phyloP scores from a whole-genome alignment of 306 rosid species.

The Inga leiocalycina region DNA sequence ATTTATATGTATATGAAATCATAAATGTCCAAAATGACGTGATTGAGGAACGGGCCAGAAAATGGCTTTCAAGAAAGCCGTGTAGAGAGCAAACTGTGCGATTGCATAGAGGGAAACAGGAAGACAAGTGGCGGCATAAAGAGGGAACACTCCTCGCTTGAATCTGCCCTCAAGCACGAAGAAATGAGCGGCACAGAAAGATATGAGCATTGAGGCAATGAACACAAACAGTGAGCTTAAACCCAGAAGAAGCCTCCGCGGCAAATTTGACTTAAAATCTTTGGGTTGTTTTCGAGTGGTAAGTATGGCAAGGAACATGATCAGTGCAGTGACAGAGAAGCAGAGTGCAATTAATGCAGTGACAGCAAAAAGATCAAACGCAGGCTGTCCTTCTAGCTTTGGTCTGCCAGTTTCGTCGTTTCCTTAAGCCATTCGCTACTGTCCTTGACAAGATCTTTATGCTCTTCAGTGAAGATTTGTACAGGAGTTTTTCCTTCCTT shows the following conservation, averaged over 20 bases:
- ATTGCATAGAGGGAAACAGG: conserved; percentile 46
- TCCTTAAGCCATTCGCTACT: conserved; percentile 13
- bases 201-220: conserved; percentile 44
- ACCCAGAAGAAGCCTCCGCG: conserved; percentile 46
- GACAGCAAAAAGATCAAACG: conserved; percentile 42
- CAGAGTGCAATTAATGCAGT: conserved; percentile 48
- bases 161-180: conserved; percentile 42
- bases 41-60: conserved; percentile 1
- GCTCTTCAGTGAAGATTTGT: conserved; percentile 1
- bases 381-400: conserved; percentile 29
- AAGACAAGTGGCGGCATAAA: conserved; percentile 43
- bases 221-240: conserved; percentile 54
- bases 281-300: conserved; percentile 45
- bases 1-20: too few relatives aligned
- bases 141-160: conserved; percentile 25
- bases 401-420: conserved; percentile 40
- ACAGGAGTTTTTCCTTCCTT: neutral
- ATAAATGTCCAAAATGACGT: neutral
- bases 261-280: conserved; percentile 46
- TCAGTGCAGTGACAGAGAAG: conserved; percentile 49
- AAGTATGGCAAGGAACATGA: conserved; percentile 60
- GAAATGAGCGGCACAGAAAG: conserved; percentile 56
- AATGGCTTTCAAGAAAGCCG: conserved; percentile 49
- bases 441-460: neutral
- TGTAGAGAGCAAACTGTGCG: conserved; percentile 51